A percentile compares a stretch with the other conserved stretches of the same genome.
Conservation (phyloP, 495 filamentous ascomycete genomes). For the Elaphomyces granulatus region DNA sequence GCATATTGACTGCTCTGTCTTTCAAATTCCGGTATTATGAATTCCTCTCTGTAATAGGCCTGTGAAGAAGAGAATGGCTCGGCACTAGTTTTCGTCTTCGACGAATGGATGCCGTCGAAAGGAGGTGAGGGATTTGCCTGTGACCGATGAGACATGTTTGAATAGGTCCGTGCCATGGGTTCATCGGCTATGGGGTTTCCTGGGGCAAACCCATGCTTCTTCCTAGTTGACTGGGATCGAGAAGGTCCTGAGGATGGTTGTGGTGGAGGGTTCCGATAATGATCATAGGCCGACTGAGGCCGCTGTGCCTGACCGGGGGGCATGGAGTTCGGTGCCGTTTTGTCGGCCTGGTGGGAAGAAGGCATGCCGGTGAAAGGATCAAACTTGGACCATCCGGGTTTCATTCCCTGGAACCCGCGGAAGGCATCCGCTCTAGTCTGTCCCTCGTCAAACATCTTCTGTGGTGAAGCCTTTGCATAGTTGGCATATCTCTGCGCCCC, state of each 20-base stretch:
- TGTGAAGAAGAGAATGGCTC: conserved; percentile 9
- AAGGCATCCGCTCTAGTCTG: conserved; percentile 43
- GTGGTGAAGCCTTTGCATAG: conserved; percentile 32
- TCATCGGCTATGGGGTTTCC: conserved; percentile 41
- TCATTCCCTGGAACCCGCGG: conserved; percentile 61
- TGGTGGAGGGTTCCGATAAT: conserved; percentile 22
- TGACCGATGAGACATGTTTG: conserved; percentile 25
- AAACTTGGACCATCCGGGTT: conserved; percentile 28
- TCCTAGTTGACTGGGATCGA: conserved; percentile 31
- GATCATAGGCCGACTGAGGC: conserved; percentile 32
- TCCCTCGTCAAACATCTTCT: conserved; percentile 30
- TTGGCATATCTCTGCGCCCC: conserved; percentile 42
- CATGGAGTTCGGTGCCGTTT: conserved; percentile 12
- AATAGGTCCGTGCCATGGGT: conserved; percentile 39
- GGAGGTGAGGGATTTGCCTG: conserved; percentile 6
- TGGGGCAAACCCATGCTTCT: conserved; percentile 40
- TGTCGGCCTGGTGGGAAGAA: conserved; percentile 5
- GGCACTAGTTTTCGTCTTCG: conserved; percentile 21
- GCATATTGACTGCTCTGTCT: conserved; percentile 57
- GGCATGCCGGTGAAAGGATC: conserved; percentile 27
- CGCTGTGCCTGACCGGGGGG: conserved; percentile 19
- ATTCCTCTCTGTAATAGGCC: conserved; percentile 7
- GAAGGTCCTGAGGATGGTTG: conserved; percentile 14
- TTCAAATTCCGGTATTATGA: conserved; percentile 22
- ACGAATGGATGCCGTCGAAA: conserved; percentile 22